Percentiles rank a stretch among this genome's conserved stretches.
Conservation (phyloP, 1,284 basidiomycete species). For the Trichosporon inkin region DNA sequence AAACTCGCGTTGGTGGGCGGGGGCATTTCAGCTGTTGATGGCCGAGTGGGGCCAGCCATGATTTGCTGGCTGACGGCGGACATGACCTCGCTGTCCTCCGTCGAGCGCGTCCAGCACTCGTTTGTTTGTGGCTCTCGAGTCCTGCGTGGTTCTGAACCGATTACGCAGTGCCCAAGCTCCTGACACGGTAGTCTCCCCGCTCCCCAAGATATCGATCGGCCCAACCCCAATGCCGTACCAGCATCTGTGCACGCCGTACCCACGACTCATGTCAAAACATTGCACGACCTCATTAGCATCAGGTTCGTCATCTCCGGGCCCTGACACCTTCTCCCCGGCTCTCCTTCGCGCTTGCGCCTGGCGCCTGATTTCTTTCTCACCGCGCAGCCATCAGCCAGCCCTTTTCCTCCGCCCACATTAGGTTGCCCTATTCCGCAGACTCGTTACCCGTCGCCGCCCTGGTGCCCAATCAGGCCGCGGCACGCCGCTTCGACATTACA, state of each 20-base stretch:
- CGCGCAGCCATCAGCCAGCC: background rate
- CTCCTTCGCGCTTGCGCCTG: background rate
- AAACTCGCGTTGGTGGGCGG: too few relatives aligned
- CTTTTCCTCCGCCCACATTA: background rate
- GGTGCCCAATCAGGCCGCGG: background rate
- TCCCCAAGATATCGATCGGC: background rate
- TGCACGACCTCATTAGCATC: background rate
- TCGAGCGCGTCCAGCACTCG: too few relatives aligned
- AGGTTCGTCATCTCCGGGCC: background rate
- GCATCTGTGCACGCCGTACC: background rate
- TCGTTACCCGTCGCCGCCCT: background rate
- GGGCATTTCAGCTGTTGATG: too few relatives aligned
- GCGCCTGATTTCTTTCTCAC: constrained; percentile 5
- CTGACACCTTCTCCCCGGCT: background rate
- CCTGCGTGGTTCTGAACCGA: too few relatives aligned
- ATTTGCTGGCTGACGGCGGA: too few relatives aligned
- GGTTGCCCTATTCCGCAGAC: constrained; percentile 1
- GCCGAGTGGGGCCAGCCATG: too few relatives aligned
- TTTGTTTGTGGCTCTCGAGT: too few relatives aligned
- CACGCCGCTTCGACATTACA: background rate
- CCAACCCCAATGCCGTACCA: background rate
- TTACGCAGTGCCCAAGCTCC: too few relatives aligned
- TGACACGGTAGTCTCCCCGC: too few relatives aligned
- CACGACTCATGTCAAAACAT: constrained; percentile 6
- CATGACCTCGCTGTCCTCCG: too few relatives aligned